Evolutionary conservation across 2,329 filamentous ascomycete genomes (phyloP), one percentile per base, ranked within the genome.

Genomic region (Beauveria scarabaeidicola): DNA sequence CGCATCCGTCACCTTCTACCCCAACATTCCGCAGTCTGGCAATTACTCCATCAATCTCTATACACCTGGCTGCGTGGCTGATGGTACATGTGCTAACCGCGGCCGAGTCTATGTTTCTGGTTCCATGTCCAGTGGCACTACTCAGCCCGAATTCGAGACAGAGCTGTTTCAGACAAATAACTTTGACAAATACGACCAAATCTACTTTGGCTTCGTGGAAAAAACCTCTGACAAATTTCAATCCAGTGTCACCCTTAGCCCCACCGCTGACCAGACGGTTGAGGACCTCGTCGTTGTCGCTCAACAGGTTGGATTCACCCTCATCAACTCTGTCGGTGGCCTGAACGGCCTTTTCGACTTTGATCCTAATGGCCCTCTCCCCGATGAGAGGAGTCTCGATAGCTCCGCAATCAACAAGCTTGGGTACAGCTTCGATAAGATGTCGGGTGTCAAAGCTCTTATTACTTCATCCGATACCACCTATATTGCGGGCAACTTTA

Each of bases 151-250:
- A 5, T 78, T 86, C 60, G 80, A 83, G 29, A 83, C 79, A 1
- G 80, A 82, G 0, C 76, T 97, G 8, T 95, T 83, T 70, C 94
- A 99, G 73, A 96, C 92, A 19, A 99, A 99, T 74, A 83, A 95
- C 70, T 95, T 87, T 71, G 93, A 97, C 77, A 99, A 99, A 73
- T 97, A 96, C 69, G 94, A 99, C 69, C 86, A 90, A 65, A 86
- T 99, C 61, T 96, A 91, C 74, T 88, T 87, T 64, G 94, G 92
- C 51, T 85, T 85, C 64, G 85, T 99, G 58, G 91, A 97, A 69
- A 86, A 86, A 58, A 85, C 82, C 57, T 87, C 83, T 10, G 77
- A 76, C 63, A 82, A 81, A 21, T 97, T 97, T 78, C 86, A 86
- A 46, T 91, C 93, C 15, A 84, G 83, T 5, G 85, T 99, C 56